phyloP scores from a whole-genome alignment of 2,329 filamentous ascomycete species.

The Fusarium hostae region DNA sequence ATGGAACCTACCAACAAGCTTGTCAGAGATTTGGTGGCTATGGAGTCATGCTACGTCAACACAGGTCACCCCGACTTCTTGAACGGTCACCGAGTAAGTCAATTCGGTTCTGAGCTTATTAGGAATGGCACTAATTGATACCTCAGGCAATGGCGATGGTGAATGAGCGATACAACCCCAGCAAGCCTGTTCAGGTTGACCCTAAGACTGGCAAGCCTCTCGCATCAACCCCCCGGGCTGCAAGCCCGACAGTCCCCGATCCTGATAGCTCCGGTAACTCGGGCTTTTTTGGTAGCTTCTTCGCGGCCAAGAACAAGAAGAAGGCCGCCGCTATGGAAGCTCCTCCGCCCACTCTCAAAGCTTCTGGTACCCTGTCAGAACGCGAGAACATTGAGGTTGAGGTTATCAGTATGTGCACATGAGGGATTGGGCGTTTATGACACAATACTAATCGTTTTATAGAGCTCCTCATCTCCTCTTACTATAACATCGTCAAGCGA shows the following conservation, averaged over 20 bases:
- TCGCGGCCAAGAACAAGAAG: conserved; percentile 99
- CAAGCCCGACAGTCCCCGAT: conserved; percentile 76
- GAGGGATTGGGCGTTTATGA: neutral
- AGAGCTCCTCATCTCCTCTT: conserved; percentile 95
- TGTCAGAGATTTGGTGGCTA: conserved; percentile 88
- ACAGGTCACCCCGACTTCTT: conserved; percentile 98
- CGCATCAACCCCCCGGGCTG: conserved; percentile 73
- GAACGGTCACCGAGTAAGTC: conserved; percentile 84
- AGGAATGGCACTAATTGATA: neutral
- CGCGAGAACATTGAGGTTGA: conserved; percentile 96
- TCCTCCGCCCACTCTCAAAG: conserved; percentile 91
- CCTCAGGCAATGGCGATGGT: conserved; percentile 94
- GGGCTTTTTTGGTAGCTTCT: conserved; percentile 98
- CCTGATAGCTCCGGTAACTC: conserved; percentile 64
- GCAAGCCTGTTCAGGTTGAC: conserved; percentile 93
- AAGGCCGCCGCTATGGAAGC: conserved; percentile 99
- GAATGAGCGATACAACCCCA: conserved; percentile 85
- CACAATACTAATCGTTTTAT: conserved; percentile 28
- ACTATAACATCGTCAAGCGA: conserved; percentile 97
- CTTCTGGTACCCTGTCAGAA: conserved; percentile 91
- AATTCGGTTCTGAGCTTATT: neutral
- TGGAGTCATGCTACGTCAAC: conserved; percentile 98
- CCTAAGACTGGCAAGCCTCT: conserved; percentile 98
- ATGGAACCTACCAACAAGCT: conserved; percentile 99
- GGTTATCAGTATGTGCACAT: conserved; percentile 83